Evolutionary conservation across 169 alveolate species (phyloP).

Genomic region (Plasmodium knowlesi): DNA sequence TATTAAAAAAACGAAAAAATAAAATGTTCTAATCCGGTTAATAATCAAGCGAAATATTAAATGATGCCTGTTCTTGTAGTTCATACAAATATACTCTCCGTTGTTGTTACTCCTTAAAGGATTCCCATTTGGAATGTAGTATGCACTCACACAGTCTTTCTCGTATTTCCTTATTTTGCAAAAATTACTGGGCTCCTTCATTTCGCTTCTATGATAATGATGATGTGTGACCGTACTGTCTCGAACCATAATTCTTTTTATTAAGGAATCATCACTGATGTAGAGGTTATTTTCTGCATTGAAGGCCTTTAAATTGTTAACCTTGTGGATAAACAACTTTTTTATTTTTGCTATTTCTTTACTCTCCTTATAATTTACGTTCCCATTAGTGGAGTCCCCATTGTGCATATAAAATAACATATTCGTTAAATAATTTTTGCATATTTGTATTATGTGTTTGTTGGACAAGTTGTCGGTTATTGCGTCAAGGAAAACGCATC

Average conservation of each 20-base stretch:
- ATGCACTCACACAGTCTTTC: neutral
- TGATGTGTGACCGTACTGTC: neutral
- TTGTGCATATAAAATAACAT: conserved; percentile 6
- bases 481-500: conserved; percentile 16
- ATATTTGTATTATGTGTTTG: conserved; percentile 32
- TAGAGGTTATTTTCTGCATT: conserved; percentile 24
- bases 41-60: neutral
- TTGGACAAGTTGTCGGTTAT: conserved; percentile 2
- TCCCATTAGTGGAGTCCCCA: neutral
- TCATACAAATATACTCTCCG: neutral
- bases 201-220: neutral
- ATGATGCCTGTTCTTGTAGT: conserved; percentile 5
- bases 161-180: conserved; percentile 17
- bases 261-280: conserved; percentile 44
- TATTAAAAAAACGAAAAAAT: conserved; percentile 5
- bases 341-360: conserved; percentile 21
- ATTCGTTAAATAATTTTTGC: conserved; percentile 30
- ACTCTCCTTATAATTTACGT: neutral
- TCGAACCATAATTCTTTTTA: conserved; percentile 13
- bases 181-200: neutral
- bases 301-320: conserved; percentile 27
- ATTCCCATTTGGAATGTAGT: neutral
- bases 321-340: neutral
- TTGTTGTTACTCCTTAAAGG: neutral
- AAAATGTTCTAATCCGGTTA: neutral